phyloP scores from a whole-genome alignment of 441 rosid species.

The Populus hybrid region DNA sequence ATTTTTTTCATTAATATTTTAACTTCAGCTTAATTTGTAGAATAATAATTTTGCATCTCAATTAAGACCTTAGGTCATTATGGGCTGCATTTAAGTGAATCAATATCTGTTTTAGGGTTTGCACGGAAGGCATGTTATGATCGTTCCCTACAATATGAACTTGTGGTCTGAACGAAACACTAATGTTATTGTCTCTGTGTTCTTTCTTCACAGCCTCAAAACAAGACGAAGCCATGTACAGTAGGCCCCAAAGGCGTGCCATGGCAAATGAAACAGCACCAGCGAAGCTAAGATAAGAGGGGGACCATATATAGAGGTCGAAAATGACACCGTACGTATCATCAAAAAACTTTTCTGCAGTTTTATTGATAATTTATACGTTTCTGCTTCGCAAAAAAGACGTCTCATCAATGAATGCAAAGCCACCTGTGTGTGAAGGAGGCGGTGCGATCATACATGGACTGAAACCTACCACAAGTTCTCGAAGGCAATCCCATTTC shows the following conservation, averaged over 20 bases:
- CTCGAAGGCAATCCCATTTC: too few species aligned
- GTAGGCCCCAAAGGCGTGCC: conserved; percentile 6
- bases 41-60: too few species aligned
- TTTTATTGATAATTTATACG: neutral
- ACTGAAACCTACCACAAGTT: neutral
- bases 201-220: neutral
- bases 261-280: neutral
- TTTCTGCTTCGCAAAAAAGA: neutral
- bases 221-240: neutral
- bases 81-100: too few species aligned
- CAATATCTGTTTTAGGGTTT: too few species aligned
- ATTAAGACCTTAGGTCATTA: too few species aligned
- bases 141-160: neutral
- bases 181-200: neutral
- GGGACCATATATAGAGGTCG: neutral
- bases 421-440: conserved; percentile 7
- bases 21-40: too few species aligned
- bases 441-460: conserved; percentile 14
- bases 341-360: neutral
- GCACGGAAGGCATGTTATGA: too few species aligned
- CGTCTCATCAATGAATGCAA: neutral
- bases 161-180: neutral
- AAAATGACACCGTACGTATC: neutral
- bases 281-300: neutral
- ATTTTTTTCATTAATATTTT: too few species aligned